phyloP scores from a whole-genome alignment of 1,139 yeast genomes.

The Saccharomyces uvarum region DNA sequence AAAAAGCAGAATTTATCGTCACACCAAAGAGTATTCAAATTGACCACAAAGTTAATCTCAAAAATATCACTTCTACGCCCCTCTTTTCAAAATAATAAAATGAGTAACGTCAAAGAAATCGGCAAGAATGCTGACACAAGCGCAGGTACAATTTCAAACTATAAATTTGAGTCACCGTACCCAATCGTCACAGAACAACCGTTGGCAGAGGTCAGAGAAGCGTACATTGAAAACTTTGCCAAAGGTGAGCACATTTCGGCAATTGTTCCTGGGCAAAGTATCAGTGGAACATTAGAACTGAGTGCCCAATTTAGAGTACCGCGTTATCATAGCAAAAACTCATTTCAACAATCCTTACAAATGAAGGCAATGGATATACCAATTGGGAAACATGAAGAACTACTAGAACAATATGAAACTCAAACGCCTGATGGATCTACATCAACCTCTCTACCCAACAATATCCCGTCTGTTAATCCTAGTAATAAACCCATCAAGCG shows the following conservation, averaged over 20 bases:
- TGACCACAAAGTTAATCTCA: constrained; percentile 14
- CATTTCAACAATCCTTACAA: constrained; percentile 27
- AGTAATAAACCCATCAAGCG: constrained; percentile 14
- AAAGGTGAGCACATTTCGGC: constrained; percentile 24
- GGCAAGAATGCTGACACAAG: constrained; percentile 3
- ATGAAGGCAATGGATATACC: constrained; percentile 28
- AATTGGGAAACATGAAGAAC: constrained; percentile 13
- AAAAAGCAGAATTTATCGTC: constrained; percentile 49
- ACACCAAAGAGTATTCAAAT: constrained; percentile 37
- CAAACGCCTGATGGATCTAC: constrained; percentile 1
- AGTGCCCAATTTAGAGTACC: constrained; percentile 33
- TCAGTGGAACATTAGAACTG: constrained; percentile 34
- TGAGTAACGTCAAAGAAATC: neutral
- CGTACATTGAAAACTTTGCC: constrained; percentile 18
- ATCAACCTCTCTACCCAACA: constrained; percentile 13
- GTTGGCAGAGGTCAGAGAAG: constrained; percentile 22
- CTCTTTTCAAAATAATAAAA: constrained; percentile 3
- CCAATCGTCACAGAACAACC: constrained; percentile 27
- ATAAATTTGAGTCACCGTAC: constrained; percentile 21
- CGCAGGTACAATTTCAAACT: constrained; percentile 8
- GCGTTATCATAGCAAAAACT: constrained; percentile 33
- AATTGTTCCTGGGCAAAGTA: constrained; percentile 35
- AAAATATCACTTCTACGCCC: constrained; percentile 19
- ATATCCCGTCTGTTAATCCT: constrained; percentile 9
- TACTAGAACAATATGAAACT: neutral